These are phyloP conservation scores for Eimeria zaria DNA, from an alignment of 169 alveolate genomes.

Conservation along the genomic window DNA sequence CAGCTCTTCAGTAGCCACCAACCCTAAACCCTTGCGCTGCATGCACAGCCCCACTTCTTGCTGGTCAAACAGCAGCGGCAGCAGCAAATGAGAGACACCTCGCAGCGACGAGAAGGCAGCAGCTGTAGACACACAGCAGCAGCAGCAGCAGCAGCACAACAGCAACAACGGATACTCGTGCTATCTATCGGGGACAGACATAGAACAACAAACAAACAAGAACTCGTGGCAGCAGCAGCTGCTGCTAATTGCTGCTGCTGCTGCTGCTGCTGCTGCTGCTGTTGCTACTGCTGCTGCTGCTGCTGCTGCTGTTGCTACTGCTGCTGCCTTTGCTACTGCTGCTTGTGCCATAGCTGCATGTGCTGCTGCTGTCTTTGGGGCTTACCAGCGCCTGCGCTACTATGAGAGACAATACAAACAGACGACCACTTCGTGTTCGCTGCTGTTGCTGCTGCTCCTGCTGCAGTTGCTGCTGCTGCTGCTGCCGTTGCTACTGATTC, in stretches of 20 bases:
- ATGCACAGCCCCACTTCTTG: slow-evolving; percentile 28
- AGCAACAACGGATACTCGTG: background rate
- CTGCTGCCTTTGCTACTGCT: too few species aligned
- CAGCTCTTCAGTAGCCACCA: background rate
- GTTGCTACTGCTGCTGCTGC: background rate
- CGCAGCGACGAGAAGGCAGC: background rate
- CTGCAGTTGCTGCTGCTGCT: too few species aligned
- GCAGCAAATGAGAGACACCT: slow-evolving; percentile 1
- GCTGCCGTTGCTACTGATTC: too few species aligned
- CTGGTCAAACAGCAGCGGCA: slow-evolving; percentile 46
- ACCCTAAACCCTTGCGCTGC: slow-evolving; percentile 38
- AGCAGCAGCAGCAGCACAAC: background rate
- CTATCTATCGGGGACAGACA: too few species aligned
- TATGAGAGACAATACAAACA: too few species aligned
- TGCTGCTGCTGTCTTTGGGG: background rate
- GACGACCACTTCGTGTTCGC: background rate
- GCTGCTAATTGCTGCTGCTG: background rate
- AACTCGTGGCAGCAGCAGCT: background rate
- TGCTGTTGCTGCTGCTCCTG: slow-evolving; percentile 1
- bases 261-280: background rate
- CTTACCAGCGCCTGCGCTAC: too few species aligned
- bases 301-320: too few species aligned
- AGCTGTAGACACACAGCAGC: slow-evolving; percentile 27
- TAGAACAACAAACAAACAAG: too few species aligned
- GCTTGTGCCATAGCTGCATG: too few species aligned